Evolutionary conservation across 257 asterid species (phyloP).

Genomic region (Plantago elongata): DNA sequence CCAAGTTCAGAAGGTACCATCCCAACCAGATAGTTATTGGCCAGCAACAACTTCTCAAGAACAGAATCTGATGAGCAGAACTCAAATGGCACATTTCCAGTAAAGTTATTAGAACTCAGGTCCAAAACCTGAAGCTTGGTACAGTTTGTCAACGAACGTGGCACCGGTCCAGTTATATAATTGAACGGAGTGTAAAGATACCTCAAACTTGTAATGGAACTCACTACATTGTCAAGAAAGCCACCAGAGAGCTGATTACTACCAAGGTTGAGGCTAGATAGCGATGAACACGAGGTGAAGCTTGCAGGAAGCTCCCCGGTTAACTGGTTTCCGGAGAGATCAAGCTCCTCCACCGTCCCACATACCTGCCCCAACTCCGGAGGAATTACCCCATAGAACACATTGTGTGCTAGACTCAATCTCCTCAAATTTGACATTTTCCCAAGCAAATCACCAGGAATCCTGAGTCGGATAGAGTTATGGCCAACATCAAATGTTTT

Average conservation of each 20-base stretch:
- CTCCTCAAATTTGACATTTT: slow-evolving; percentile 49
- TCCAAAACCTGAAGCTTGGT: slow-evolving; percentile 62
- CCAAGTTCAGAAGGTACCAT: slow-evolving; percentile 60
- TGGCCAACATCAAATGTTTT: slow-evolving; percentile 52
- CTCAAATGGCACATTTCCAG: slow-evolving; percentile 64
- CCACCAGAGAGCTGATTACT: slow-evolving; percentile 70
- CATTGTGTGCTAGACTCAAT: slow-evolving; percentile 46
- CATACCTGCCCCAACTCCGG: slow-evolving; percentile 46
- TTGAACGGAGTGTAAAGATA: slow-evolving; percentile 54
- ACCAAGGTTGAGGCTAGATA: slow-evolving; percentile 55
- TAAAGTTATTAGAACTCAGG: slow-evolving; percentile 65
- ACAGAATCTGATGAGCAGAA: slow-evolving; percentile 50
- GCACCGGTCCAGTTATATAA: slow-evolving; percentile 66
- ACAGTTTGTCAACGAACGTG: slow-evolving; percentile 51
- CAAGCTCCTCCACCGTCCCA: slow-evolving; percentile 60
- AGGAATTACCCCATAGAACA: slow-evolving; percentile 66
- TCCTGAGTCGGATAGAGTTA: slow-evolving; percentile 39
- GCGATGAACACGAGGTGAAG: slow-evolving; percentile 49
- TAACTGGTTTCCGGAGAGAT: slow-evolving; percentile 60
- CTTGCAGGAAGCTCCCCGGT: slow-evolving; percentile 61
- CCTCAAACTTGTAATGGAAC: slow-evolving; percentile 48
- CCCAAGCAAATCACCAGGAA: slow-evolving; percentile 51
- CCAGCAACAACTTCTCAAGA: slow-evolving; percentile 54
- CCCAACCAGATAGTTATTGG: slow-evolving; percentile 65
- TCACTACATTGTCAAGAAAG: slow-evolving; percentile 62